Percentiles rank a stretch among this genome's conserved stretches.
These are phyloP conservation scores for Naematelia encephala DNA, from an alignment of 768 basidiomycete species.

Conservation along the genomic window DNA sequence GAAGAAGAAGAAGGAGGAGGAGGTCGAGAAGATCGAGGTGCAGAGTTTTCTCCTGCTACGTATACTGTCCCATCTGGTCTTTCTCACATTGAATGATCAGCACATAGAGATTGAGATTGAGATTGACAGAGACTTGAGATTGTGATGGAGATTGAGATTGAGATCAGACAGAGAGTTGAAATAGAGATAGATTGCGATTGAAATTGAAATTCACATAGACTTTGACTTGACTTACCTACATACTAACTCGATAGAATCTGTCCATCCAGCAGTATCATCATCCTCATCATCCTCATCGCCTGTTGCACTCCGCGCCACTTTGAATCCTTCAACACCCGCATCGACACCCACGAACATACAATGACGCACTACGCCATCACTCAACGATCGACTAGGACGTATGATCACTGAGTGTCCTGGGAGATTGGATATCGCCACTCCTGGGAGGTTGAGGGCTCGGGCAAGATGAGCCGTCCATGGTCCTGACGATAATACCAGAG, in stretches of 20 bases:
- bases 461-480: background rate
- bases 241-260: background rate
- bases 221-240: background rate
- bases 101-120: too few relatives aligned
- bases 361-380: background rate
- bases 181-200: too few relatives aligned
- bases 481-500: background rate
- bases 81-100: too few relatives aligned
- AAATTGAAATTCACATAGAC: too few relatives aligned
- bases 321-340: background rate
- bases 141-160: too few relatives aligned
- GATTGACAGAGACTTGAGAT: too few relatives aligned
- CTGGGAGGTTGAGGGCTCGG: background rate
- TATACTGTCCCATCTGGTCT: slow-evolving; percentile 1
- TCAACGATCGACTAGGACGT: background rate
- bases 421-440: background rate
- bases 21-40: background rate
- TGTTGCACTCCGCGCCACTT: background rate
- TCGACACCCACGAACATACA: background rate
- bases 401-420: background rate
- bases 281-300: background rate
- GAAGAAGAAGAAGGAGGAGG: too few relatives aligned
- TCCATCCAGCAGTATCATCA: too few relatives aligned
- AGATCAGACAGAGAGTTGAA: too few relatives aligned
- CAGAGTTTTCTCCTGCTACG: background rate